A percentile compares a stretch with the other conserved stretches of the same genome.
phyloP scores from a whole-genome alignment of 768 basidiomycete genomes.

The button mushroom (Agaricus bisporus) region DNA sequence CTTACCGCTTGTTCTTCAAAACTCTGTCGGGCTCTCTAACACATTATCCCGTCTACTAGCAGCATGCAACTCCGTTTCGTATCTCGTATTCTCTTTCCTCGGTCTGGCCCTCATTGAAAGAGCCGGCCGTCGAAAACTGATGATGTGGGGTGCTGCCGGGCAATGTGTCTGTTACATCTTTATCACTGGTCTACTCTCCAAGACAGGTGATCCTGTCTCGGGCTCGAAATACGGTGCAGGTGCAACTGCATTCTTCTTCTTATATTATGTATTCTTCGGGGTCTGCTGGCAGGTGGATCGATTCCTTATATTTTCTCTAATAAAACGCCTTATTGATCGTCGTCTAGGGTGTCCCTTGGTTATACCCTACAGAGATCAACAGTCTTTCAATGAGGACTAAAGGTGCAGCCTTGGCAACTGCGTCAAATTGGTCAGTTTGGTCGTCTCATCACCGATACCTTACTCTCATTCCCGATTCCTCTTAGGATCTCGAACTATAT shows the following conservation, averaged over 20 bases:
- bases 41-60: conserved; percentile 41
- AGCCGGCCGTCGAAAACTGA: conserved; percentile 41
- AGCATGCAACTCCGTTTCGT: conserved; percentile 46
- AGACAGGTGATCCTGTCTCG: conserved; percentile 22
- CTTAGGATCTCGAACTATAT: conserved; percentile 44
- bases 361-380: conserved; percentile 48
- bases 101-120: conserved; percentile 42
- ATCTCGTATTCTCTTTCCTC: conserved; percentile 40
- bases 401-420: conserved; percentile 42
- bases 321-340: neutral
- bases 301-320: neutral
- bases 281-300: conserved; percentile 42
- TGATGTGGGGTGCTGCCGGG: conserved; percentile 50
- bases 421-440: conserved; percentile 35
- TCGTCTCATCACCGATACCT: neutral
- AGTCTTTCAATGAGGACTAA: conserved; percentile 44
- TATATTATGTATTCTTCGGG: conserved; percentile 46
- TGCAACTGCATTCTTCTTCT: conserved; percentile 43
- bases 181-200: conserved; percentile 36
- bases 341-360: conserved; percentile 39
- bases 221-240: conserved; percentile 34
- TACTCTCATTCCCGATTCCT: neutral
- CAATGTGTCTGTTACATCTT: conserved; percentile 42
- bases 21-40: conserved; percentile 46
- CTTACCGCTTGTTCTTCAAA: conserved; percentile 42